Evolutionary conservation across 495 filamentous ascomycete species (phyloP).

Genomic region (Penicillium daleae): DNA sequence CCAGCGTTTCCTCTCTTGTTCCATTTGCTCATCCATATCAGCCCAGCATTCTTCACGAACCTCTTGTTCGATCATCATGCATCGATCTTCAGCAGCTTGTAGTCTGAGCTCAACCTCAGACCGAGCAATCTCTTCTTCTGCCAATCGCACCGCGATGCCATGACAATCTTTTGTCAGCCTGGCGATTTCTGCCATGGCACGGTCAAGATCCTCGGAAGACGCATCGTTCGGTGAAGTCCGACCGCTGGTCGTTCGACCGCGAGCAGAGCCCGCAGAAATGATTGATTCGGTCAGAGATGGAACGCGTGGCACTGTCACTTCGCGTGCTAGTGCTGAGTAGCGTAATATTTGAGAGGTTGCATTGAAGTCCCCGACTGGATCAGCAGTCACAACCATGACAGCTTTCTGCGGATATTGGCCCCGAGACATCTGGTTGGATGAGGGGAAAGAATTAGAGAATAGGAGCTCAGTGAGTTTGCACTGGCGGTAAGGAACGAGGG

Average conservation of each 20-base stretch:
- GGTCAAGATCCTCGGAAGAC: slow-evolving; percentile 71
- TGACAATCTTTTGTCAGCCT: slow-evolving; percentile 77
- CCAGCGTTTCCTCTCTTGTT: slow-evolving; percentile 75
- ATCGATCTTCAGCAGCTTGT: slow-evolving; percentile 66
- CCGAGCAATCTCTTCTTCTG: slow-evolving; percentile 64
- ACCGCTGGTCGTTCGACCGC: slow-evolving; percentile 44
- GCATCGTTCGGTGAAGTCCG: slow-evolving; percentile 53
- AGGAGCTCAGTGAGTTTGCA: slow-evolving; percentile 96
- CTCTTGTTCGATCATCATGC: slow-evolving; percentile 75
- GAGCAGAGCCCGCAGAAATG: slow-evolving; percentile 47
- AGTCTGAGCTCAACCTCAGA: slow-evolving; percentile 57
- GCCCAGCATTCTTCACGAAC: slow-evolving; percentile 87
- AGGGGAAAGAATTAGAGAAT: slow-evolving; percentile 93
- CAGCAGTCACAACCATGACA: slow-evolving; percentile 95
- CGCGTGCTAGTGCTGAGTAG: slow-evolving; percentile 90
- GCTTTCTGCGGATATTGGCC: slow-evolving; percentile 77
- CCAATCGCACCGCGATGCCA: slow-evolving; percentile 54
- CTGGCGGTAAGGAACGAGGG: slow-evolving; percentile 88
- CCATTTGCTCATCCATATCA: slow-evolving; percentile 81
- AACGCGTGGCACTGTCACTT: slow-evolving; percentile 89
- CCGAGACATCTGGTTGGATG: slow-evolving; percentile 57
- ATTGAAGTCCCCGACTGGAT: slow-evolving; percentile 93
- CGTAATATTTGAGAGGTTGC: slow-evolving; percentile 94
- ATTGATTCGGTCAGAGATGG: slow-evolving; percentile 73
- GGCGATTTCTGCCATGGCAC: slow-evolving; percentile 72